Evolutionary conservation across 768 basidiomycete species (phyloP).

Genomic region (Podaxis rugospora): DNA sequence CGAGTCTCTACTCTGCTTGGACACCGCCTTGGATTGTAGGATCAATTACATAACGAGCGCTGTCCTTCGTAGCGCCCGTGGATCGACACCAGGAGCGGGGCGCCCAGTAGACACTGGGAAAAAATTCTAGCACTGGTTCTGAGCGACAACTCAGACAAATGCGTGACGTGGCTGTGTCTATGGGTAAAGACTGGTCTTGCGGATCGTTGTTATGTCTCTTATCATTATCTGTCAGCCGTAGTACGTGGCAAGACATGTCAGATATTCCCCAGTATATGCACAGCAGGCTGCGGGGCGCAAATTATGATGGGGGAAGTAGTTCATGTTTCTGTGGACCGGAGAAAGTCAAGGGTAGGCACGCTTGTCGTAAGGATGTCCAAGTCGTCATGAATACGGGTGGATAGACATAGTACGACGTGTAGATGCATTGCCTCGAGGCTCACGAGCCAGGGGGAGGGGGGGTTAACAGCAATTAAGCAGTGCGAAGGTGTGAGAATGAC

Average conservation of each 20-base stretch:
- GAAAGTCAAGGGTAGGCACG: no score
- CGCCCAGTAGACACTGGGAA: not conserved
- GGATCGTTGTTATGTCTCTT: no score
- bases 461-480: not conserved
- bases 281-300: no score
- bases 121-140: not conserved
- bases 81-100: not conserved
- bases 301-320: no score
- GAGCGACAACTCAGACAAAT: no score
- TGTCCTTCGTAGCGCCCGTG: not conserved
- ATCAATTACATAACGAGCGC: not conserved
- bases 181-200: no score
- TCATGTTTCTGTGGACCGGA: no score
- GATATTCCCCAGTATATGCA: no score
- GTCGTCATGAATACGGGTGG: not conserved
- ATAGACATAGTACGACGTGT: not conserved
- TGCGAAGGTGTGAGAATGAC: not conserved
- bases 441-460: not conserved
- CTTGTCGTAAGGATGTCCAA: not conserved
- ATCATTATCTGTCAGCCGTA: no score
- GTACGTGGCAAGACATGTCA: no score
- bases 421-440: conserved; percentile 8
- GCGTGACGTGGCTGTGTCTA: no score
- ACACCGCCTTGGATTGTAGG: not conserved
- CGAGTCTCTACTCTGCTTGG: not conserved